phyloP scores from a whole-genome alignment of 176 grass and related monocot genomes.

The Paspalum vaginatum region DNA sequence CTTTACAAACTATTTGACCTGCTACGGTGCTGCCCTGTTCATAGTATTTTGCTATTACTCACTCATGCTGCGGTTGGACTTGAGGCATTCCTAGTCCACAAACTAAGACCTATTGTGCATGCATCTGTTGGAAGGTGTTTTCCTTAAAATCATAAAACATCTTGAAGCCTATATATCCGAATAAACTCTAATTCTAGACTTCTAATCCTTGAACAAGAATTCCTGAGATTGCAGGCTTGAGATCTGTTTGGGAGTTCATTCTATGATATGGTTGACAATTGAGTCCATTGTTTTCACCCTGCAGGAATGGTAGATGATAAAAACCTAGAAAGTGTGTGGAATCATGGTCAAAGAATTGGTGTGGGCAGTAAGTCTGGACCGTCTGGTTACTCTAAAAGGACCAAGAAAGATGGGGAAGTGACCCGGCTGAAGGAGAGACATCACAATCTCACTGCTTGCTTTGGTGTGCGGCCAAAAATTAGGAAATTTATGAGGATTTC shows the following conservation, averaged over 20 bases:
- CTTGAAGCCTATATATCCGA: neutral
- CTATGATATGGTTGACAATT: neutral
- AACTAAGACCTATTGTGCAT: neutral
- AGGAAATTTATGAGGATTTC: slow-evolving; percentile 5
- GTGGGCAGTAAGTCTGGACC: neutral
- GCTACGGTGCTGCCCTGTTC: neutral
- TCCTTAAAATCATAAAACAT: neutral
- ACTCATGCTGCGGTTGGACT: neutral
- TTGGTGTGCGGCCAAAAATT: neutral
- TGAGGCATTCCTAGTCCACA: neutral
- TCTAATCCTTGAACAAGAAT: neutral
- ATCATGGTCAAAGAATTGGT: neutral
- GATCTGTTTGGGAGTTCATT: neutral
- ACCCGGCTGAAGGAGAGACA: neutral
- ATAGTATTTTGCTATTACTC: neutral
- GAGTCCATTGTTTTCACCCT: slow-evolving; percentile 2
- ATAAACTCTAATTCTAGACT: neutral
- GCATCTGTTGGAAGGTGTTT: neutral
- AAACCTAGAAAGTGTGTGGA: neutral
- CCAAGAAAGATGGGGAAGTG: neutral
- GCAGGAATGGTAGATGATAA: neutral
- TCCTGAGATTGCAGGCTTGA: neutral
- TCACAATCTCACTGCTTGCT: neutral
- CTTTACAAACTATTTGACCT: neutral
- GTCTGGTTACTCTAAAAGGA: neutral